Evolutionary conservation across 1,284 basidiomycete genomes (phyloP).

Genomic region (Fomes fomentarius): DNA sequence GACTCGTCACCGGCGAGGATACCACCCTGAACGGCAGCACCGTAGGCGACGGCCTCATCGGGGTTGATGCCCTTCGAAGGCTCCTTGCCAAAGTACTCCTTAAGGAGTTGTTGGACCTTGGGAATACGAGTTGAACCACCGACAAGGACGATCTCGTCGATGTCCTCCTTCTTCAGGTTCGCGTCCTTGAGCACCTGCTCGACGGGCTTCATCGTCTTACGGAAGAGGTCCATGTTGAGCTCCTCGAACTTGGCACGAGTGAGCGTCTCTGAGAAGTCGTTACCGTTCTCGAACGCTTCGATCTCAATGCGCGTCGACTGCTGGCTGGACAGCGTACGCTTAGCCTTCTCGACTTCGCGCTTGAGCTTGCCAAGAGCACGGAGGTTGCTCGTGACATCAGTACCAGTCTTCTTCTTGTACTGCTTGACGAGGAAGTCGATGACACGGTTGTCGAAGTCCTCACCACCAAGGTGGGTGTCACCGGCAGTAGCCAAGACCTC

Average conservation of each 20-base stretch:
- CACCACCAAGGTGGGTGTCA: conserved; percentile 99
- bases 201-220: conserved; percentile 99
- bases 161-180: conserved; percentile 95
- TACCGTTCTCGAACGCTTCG: conserved; percentile 90
- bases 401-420: conserved; percentile 96
- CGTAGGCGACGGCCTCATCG: conserved; percentile 76
- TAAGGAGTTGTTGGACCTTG: conserved; percentile 96
- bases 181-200: conserved; percentile 99
- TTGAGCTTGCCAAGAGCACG: conserved; percentile 96
- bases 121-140: conserved; percentile 99
- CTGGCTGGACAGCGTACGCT: conserved; percentile 90
- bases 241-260: conserved; percentile 99
- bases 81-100: conserved; percentile 94
- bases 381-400: conserved; percentile 86
- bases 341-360: conserved; percentile 98
- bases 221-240: conserved; percentile 98
- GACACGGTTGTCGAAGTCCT: conserved; percentile 98
- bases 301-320: conserved; percentile 77
- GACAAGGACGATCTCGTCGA: conserved; percentile 93
- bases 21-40: conserved; percentile 82
- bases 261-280: conserved; percentile 96
- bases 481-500: conserved; percentile 97
- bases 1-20: conserved; percentile 90
- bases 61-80: conserved; percentile 92
- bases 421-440: conserved; percentile 91